A percentile compares a stretch with the other conserved stretches of the same genome.
Conservation (phyloP, 2,329 filamentous ascomycete species). For the Leptographium galeiforme region DNA sequence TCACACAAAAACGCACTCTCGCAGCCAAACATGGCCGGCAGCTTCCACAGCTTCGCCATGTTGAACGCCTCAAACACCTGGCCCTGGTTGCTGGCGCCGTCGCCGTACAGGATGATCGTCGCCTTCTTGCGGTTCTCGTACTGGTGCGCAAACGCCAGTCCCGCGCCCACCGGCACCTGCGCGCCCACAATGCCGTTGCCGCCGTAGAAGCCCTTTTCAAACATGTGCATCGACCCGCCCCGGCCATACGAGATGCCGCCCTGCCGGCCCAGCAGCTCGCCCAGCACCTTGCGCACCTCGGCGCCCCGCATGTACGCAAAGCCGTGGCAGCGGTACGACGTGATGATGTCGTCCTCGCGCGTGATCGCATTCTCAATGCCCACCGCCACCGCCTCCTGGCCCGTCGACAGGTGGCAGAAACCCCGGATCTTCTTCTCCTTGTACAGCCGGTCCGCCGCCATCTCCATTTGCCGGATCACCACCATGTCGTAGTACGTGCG, state of each 20-base stretch:
- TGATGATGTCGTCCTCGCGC: slow-evolving; percentile 88
- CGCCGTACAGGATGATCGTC: slow-evolving; percentile 84
- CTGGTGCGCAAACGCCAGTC: slow-evolving; percentile 92
- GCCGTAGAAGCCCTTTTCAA: slow-evolving; percentile 92
- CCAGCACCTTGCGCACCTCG: slow-evolving; percentile 82
- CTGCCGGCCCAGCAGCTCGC: slow-evolving; percentile 85
- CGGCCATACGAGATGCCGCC: slow-evolving; percentile 98
- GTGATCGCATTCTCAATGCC: slow-evolving; percentile 95
- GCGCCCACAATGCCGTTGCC: slow-evolving; percentile 98
- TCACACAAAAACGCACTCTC: slow-evolving; percentile 65
- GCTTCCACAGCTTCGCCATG: slow-evolving; percentile 99
- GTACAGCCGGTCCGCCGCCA: slow-evolving; percentile 97
- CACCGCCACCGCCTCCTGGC: slow-evolving; percentile 92
- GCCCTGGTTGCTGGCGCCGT: slow-evolving; percentile 97
- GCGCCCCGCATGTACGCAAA: slow-evolving; percentile 95
- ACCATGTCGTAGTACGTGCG: slow-evolving; percentile 99
- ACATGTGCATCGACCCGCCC: slow-evolving; percentile 99
- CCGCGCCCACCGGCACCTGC: slow-evolving; percentile 93
- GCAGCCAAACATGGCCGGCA: slow-evolving; percentile 91
- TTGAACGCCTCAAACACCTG: slow-evolving; percentile 99
- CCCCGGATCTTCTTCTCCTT: slow-evolving; percentile 99
- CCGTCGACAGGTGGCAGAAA: slow-evolving; percentile 97
- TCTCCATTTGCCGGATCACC: slow-evolving; percentile 90
- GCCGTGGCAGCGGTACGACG: slow-evolving; percentile 97
- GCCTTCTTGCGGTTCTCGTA: slow-evolving; percentile 81